Percentiles rank a stretch among this genome's conserved stretches.
Evolutionary conservation across 257 asterid species (phyloP).

Genomic region (Solanum infundibuliforme): DNA sequence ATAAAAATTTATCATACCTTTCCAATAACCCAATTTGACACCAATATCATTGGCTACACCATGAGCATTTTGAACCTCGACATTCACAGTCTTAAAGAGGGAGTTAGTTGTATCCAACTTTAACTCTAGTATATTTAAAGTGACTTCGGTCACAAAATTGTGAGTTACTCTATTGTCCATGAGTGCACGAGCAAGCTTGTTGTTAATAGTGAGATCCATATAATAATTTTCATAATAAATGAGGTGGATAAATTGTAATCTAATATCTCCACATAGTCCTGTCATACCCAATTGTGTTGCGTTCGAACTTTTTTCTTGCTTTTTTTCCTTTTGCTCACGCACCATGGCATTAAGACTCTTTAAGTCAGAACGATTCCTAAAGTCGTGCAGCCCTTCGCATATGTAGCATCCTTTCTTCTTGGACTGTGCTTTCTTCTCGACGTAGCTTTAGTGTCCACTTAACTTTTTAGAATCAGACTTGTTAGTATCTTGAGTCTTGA

Average conservation of each 20-base stretch:
- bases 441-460: neutral
- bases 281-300: neutral
- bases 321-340: neutral
- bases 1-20: neutral
- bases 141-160: neutral
- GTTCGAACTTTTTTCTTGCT: neutral
- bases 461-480: neutral
- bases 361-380: neutral
- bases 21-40: neutral
- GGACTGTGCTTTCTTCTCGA: neutral
- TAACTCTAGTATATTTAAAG: neutral
- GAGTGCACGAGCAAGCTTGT: neutral
- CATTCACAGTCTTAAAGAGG: neutral
- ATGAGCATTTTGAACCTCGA: neutral
- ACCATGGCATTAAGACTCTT: neutral
- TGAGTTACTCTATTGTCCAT: neutral
- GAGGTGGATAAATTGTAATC: neutral
- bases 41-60: neutral
- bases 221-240: neutral
- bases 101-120: neutral
- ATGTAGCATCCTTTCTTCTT: neutral
- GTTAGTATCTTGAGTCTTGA: neutral
- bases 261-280: neutral
- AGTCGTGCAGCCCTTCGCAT: neutral
- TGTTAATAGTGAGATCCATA: neutral